These are phyloP conservation scores for Fusarium foetens DNA, from an alignment of 2,329 filamentous ascomycete genomes.

Conservation along the genomic window DNA sequence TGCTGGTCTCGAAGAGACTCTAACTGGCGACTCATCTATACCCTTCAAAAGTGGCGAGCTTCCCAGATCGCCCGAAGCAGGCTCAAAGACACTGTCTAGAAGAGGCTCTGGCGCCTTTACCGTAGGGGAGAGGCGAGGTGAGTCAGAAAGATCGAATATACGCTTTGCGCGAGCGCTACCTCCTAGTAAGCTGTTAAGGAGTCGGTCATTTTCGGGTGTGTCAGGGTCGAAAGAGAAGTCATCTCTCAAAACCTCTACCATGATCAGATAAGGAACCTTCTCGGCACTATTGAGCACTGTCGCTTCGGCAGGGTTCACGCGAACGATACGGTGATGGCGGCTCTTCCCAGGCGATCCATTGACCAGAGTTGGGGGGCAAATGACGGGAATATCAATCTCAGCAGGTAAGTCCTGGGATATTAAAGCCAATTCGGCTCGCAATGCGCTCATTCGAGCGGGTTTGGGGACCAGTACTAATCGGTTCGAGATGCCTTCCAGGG, in stretches of 20 bases:
- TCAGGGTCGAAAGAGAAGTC: slow-evolving; percentile 86
- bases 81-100: slow-evolving; percentile 83
- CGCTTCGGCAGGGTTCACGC: slow-evolving; percentile 84
- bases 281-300: slow-evolving; percentile 89
- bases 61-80: slow-evolving; percentile 80
- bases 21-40: slow-evolving; percentile 59
- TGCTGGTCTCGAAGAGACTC: slow-evolving; percentile 43
- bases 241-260: slow-evolving; percentile 84
- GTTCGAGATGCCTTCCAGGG: slow-evolving; percentile 85
- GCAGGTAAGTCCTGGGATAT: slow-evolving; percentile 84
- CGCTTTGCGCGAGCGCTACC: slow-evolving; percentile 68
- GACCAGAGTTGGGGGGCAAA: slow-evolving; percentile 79
- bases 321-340: slow-evolving; percentile 83
- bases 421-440: slow-evolving; percentile 82
- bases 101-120: slow-evolving; percentile 56
- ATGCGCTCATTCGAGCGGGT: slow-evolving; percentile 80
- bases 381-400: slow-evolving; percentile 84
- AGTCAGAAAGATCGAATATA: slow-evolving; percentile 75
- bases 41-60: slow-evolving; percentile 75
- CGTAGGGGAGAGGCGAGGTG: slow-evolving; percentile 61
- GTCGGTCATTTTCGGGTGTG: slow-evolving; percentile 74
- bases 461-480: slow-evolving; percentile 86
- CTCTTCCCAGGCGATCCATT: slow-evolving; percentile 80
- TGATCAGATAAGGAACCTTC: slow-evolving; percentile 84
- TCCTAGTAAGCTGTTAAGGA: slow-evolving; percentile 67